phyloP scores from a whole-genome alignment of 2,329 filamentous ascomycete genomes.

The Microdochium paspali region DNA sequence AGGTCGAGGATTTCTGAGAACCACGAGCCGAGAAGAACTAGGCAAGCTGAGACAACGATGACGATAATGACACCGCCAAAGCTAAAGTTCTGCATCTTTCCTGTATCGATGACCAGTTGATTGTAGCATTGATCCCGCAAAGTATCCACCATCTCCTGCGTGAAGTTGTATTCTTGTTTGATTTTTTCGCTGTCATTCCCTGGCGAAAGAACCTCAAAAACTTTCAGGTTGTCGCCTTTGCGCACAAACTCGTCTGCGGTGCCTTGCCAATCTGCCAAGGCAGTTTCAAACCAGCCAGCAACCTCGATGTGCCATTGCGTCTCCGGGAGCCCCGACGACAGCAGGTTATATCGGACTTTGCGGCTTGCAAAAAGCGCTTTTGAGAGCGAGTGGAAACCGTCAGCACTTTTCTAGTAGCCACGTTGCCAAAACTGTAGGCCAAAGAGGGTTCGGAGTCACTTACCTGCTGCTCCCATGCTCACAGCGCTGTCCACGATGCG shows the following conservation, averaged over 20 bases:
- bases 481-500: not conserved
- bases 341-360: not conserved
- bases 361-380: slow-evolving; percentile 1
- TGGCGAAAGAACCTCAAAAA: not conserved
- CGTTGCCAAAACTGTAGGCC: not conserved
- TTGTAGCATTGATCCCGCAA: slow-evolving; percentile 1
- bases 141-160: not conserved
- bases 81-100: slow-evolving; percentile 3
- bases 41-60: not conserved
- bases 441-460: not conserved
- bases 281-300: slow-evolving; percentile 2
- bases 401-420: not conserved
- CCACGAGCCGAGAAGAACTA: not conserved
- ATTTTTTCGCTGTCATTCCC: slow-evolving; percentile 1
- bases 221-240: not conserved
- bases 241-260: slow-evolving; percentile 1
- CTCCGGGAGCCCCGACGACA: slow-evolving; percentile 1
- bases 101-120: slow-evolving; percentile 2
- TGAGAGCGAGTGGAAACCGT: not conserved
- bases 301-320: slow-evolving; percentile 3
- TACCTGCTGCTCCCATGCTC: not conserved
- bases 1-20: not conserved
- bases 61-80: slow-evolving; percentile 2
- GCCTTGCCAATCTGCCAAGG: slow-evolving; percentile 3
- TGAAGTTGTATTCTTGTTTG: not conserved